These are phyloP conservation scores for Leptographium procerum DNA, from an alignment of 2,329 filamentous ascomycete species.

Conservation along the genomic window DNA sequence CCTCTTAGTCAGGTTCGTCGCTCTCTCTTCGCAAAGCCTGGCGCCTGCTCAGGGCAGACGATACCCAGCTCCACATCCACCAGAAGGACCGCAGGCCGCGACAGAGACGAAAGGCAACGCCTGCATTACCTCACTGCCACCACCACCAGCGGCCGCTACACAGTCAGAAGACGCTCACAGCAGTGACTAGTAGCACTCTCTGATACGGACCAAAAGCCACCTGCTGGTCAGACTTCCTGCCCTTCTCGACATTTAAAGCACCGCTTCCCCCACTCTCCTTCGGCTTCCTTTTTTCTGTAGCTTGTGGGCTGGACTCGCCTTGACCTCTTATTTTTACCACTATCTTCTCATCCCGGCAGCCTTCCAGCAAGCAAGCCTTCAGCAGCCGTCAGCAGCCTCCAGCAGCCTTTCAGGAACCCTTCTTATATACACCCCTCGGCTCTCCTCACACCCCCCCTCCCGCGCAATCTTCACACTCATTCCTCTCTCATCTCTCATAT, in stretches of 20 bases:
- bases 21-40: slow-evolving; percentile 5
- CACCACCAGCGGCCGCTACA: not conserved
- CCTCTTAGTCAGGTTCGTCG: not conserved
- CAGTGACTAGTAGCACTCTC: not conserved
- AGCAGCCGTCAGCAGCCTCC: not conserved
- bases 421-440: not conserved
- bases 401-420: not conserved
- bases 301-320: slow-evolving; percentile 12
- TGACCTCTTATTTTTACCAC: not conserved
- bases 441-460: not conserved
- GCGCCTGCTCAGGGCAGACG: slow-evolving; percentile 6
- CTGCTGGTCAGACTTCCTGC: not conserved
- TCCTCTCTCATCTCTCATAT: slow-evolving; percentile 1
- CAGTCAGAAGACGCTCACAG: not conserved
- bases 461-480: not conserved
- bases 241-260: slow-evolving; percentile 5
- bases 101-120: not conserved
- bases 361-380: not conserved
- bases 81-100: not conserved
- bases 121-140: not conserved
- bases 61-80: not conserved
- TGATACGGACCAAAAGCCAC: not conserved
- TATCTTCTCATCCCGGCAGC: not conserved
- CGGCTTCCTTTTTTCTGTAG: not conserved
- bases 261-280: not conserved